Base-by-base conservation (phyloP, 306 rosid genomes). In the Chamaecrista fasciculata region DNA sequence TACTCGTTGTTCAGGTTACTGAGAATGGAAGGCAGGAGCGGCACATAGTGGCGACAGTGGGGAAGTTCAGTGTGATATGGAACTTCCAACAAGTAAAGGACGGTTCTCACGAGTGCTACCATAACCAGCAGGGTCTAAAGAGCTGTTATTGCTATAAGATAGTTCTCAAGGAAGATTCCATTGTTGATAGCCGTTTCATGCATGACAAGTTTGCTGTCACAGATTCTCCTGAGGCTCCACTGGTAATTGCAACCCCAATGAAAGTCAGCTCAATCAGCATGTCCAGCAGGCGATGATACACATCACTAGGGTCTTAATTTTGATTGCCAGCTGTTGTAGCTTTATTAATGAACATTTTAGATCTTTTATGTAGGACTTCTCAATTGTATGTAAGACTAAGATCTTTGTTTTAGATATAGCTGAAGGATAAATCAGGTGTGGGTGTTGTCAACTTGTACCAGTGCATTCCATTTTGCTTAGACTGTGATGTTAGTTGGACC, bases 201-300 rank as follows among this genome's bases (percentile, higher is more conserved):
- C 96, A 91, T 3, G 96, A 91, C 71, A 91, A 87, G 62, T 95
- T 85, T 86, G 90, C 99, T 5, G 93, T 91, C 68, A 75, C 88
- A 0, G 93, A 87, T 71, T 95, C 97, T 69, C 99, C 99, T 2
- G 97, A 95, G 79, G 99, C 99, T 26, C 99, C 99, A 0, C 83
- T 87, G 76, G 99, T 95, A 15, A 91, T 95, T 33, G 99, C 99
- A 2, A 95, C 96, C 20, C 99, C 97, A 61, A 58, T 91, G 95
- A 95, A 95, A 87, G 95, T 95, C 67, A 95, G 99, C 84, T 95
- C 99, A 66, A 87, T 95, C 79, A 95, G 97, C 92, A 82, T 95
- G 36, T 91, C 97, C 80, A 89, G 83, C 75, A 85, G 84, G 79
- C 76, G 87, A 76, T 86, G 81, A 85, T 73, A 73, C 51, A 57